These are phyloP conservation scores for Drechslera avenae DNA, from an alignment of 2,329 filamentous ascomycete genomes.

Conservation along the genomic window DNA sequence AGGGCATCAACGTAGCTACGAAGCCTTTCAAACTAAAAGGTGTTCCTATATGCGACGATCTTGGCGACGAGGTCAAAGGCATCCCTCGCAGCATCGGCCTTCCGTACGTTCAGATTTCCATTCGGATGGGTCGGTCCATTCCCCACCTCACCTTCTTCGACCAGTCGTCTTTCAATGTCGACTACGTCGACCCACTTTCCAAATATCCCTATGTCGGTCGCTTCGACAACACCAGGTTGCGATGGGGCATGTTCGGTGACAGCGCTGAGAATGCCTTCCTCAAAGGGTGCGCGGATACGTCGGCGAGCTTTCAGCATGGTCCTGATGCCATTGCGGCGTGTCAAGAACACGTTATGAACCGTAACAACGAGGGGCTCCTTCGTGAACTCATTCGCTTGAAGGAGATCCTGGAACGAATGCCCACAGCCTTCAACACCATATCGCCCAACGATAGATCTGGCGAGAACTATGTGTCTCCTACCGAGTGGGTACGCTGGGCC, in stretches of 20 bases:
- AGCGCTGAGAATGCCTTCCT: conserved; percentile 33
- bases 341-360: conserved; percentile 34
- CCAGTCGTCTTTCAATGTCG: conserved; percentile 61
- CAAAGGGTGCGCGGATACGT: conserved; percentile 34
- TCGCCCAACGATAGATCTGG: conserved; percentile 29
- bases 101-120: conserved; percentile 60
- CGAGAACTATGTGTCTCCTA: conserved; percentile 32
- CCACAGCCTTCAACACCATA: conserved; percentile 32
- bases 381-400: conserved; percentile 32
- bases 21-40: conserved; percentile 45
- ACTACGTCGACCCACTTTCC: conserved; percentile 56
- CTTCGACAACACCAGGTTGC: conserved; percentile 30
- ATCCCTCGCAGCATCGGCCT: conserved; percentile 58
- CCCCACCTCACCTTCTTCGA: conserved; percentile 61
- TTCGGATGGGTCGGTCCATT: conserved; percentile 59
- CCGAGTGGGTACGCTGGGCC: conserved; percentile 34
- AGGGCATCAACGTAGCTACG: conserved; percentile 52
- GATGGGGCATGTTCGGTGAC: conserved; percentile 36
- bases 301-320: conserved; percentile 33
- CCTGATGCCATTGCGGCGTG: conserved; percentile 33
- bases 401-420: conserved; percentile 33
- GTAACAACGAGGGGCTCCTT: conserved; percentile 32
- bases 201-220: conserved; percentile 53
- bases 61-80: conserved; percentile 57
- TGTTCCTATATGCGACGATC: conserved; percentile 57